A percentile compares a stretch with the other conserved stretches of the same genome.
phyloP scores from a whole-genome alignment of 345 rosid genomes.

The Euphorbia pulcherrima region DNA sequence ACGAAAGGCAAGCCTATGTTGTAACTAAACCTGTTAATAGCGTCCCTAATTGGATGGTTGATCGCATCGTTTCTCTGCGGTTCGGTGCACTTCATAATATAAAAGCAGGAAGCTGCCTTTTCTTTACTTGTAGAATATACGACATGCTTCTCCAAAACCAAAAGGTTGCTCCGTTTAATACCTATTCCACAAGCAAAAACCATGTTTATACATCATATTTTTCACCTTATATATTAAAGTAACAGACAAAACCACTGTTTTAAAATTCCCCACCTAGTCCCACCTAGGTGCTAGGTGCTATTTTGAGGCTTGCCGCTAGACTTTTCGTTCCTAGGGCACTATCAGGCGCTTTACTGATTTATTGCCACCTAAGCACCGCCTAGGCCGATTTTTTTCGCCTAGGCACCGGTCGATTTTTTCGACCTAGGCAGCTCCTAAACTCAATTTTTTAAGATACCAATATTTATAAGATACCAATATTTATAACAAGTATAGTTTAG shows the following conservation, averaged over 20 bases:
- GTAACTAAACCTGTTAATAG: slow-evolving; percentile 23
- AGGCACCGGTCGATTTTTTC: no score
- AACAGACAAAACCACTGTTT: neutral
- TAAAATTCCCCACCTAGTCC: neutral
- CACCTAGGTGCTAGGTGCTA: no score
- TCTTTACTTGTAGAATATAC: slow-evolving; percentile 27
- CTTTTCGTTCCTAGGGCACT: no score
- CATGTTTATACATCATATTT: neutral
- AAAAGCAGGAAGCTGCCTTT: slow-evolving; percentile 26
- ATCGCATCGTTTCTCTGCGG: neutral
- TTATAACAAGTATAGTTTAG: no score
- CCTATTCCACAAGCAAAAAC: slow-evolving; percentile 14
- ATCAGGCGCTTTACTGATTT: no score
- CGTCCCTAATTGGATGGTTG: slow-evolving; percentile 12
- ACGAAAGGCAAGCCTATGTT: neutral
- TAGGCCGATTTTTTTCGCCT: no score
- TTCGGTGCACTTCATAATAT: slow-evolving; percentile 28
- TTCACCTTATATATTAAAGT: neutral
- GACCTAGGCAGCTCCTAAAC: no score
- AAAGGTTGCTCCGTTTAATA: slow-evolving; percentile 20
- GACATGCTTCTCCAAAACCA: slow-evolving; percentile 23
- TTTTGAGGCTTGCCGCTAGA: no score
- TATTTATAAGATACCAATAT: no score
- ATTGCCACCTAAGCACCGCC: no score
- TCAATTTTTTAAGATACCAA: no score